Conservation (phyloP, 352 stramenopile genomes). For the Pythium monospermum region DNA sequence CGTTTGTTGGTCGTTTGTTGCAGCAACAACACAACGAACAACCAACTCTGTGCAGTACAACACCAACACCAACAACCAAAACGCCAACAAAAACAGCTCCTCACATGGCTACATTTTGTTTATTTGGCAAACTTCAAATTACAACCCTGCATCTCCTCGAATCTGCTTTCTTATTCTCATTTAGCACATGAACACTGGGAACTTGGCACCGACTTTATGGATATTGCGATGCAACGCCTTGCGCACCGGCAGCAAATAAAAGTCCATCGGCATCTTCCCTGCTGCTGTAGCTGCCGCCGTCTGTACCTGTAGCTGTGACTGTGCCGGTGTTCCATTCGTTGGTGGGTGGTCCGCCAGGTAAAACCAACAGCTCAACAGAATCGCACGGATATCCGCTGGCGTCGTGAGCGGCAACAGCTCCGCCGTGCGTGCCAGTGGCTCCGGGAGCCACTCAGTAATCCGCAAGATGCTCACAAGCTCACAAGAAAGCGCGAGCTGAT, state of each 20-base stretch:
- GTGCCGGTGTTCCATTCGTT: background rate
- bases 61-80: too few species aligned
- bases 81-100: background rate
- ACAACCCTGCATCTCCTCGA: background rate
- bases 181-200: slow-evolving; percentile 72
- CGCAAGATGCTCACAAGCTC: slow-evolving; percentile 59
- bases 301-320: slow-evolving; percentile 16
- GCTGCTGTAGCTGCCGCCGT: slow-evolving; percentile 12
- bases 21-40: too few species aligned
- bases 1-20: too few species aligned
- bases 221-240: slow-evolving; percentile 79
- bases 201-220: slow-evolving; percentile 61
- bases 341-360: slow-evolving; percentile 76
- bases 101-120: slow-evolving; percentile 9
- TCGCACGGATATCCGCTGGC: slow-evolving; percentile 61
- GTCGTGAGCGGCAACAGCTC: slow-evolving; percentile 67
- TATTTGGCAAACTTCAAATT: background rate
- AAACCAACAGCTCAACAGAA: slow-evolving; percentile 84
- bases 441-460: slow-evolving; percentile 53
- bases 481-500: slow-evolving; percentile 62
- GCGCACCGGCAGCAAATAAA: slow-evolving; percentile 74
- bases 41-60: too few species aligned
- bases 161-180: background rate
- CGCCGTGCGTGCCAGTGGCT: slow-evolving; percentile 38
- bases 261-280: slow-evolving; percentile 52